These are phyloP conservation scores for Oxytropis ochrocephala DNA, from an alignment of 306 rosid species.

Conservation along the genomic window DNA sequence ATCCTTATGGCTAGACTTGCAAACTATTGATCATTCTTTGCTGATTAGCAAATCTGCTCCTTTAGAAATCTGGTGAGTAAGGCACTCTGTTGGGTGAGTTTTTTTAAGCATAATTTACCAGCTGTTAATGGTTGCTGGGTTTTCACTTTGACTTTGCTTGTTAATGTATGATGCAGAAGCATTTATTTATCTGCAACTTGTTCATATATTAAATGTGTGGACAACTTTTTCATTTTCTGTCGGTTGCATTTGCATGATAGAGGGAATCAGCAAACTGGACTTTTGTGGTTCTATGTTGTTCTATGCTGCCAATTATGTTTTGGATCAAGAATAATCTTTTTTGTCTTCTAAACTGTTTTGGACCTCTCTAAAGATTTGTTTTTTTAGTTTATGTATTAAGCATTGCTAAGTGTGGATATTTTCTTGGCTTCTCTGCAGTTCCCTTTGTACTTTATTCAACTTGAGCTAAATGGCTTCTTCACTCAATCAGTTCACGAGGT, in stretches of 20 bases:
- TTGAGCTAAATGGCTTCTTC: constrained; percentile 31
- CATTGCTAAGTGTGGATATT: constrained; percentile 17
- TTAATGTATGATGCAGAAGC: too few species aligned
- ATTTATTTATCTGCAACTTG: neutral
- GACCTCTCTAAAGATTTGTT: neutral
- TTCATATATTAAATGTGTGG: neutral
- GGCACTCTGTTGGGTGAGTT: neutral
- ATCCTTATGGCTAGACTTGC: neutral
- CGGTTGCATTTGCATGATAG: neutral
- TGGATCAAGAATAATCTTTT: neutral
- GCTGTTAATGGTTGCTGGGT: neutral
- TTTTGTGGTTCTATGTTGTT: neutral
- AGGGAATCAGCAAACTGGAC: neutral
- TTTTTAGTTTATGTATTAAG: neutral
- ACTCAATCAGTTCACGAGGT: constrained; percentile 33
- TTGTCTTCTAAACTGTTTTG: neutral
- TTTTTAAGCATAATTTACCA: neutral
- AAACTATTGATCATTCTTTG: neutral
- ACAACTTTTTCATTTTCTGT: neutral
- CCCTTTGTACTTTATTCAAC: constrained; percentile 67
- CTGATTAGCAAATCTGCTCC: neutral
- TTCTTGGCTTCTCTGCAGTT: constrained; percentile 41
- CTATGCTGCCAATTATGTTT: constrained; percentile 3
- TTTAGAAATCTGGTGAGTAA: neutral
- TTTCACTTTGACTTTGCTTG: neutral